phyloP scores from a whole-genome alignment of 2,329 filamentous ascomycete species.

The Hypoxylon sp. region DNA sequence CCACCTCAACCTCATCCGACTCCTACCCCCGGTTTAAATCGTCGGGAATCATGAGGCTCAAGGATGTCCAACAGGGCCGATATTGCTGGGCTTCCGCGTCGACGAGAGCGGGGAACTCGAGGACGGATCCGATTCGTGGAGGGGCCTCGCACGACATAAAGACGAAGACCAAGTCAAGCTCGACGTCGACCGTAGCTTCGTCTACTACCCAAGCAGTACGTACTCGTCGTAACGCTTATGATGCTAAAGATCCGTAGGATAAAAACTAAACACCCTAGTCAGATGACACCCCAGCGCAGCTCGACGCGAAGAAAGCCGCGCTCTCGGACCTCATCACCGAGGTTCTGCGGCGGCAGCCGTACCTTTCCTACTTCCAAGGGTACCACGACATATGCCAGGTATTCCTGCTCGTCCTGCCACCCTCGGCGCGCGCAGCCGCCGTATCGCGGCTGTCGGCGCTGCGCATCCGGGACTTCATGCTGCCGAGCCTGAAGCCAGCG shows the following conservation, averaged over 20 bases:
- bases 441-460: slow-evolving; percentile 88
- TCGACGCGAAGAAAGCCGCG: slow-evolving; percentile 79
- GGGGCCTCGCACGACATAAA: slow-evolving; percentile 77
- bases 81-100: slow-evolving; percentile 59
- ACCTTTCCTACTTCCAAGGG: slow-evolving; percentile 96
- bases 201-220: slow-evolving; percentile 91
- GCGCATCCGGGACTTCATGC: slow-evolving; percentile 97
- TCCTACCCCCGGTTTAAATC: slow-evolving; percentile 17
- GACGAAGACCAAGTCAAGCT: slow-evolving; percentile 94
- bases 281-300: slow-evolving; percentile 79
- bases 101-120: slow-evolving; percentile 45
- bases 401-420: slow-evolving; percentile 85
- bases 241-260: not conserved
- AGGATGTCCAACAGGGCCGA: slow-evolving; percentile 59
- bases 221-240: not conserved
- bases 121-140: slow-evolving; percentile 63
- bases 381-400: slow-evolving; percentile 99
- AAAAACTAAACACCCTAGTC: slow-evolving; percentile 26
- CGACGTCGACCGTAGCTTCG: slow-evolving; percentile 96
- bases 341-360: slow-evolving; percentile 84
- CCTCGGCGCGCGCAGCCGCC: slow-evolving; percentile 70
- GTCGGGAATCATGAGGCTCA: slow-evolving; percentile 32
- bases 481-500: slow-evolving; percentile 86
- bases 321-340: slow-evolving; percentile 85
- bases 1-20: slow-evolving; percentile 13